A percentile compares a stretch with the other conserved stretches of the same genome.
Evolutionary conservation across 2,329 filamentous ascomycete genomes (phyloP).

Genomic region (Pestalotiopsis sp.): DNA sequence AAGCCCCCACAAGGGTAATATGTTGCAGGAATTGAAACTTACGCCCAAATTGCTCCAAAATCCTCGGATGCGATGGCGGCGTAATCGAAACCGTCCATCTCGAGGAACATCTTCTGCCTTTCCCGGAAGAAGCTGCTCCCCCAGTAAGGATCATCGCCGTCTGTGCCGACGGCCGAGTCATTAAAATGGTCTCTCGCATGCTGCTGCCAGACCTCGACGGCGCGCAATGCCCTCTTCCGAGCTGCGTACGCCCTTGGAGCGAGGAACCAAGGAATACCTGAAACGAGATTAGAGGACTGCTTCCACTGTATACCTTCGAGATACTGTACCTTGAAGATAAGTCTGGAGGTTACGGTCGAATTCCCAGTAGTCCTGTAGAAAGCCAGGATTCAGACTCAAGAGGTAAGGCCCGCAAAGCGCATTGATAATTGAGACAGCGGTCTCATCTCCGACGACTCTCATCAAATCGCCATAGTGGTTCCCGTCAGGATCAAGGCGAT

Average conservation of each 20-base stretch:
- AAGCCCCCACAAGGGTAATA: not conserved
- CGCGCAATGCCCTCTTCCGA: constrained; percentile 23
- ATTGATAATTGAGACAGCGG: constrained; percentile 23
- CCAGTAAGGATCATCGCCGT: constrained; percentile 25
- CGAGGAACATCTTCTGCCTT: constrained; percentile 19
- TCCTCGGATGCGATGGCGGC: constrained; percentile 20
- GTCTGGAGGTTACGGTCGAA: constrained; percentile 21
- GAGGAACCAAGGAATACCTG: constrained; percentile 24
- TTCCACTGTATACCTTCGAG: too few relatives aligned
- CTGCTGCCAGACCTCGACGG: constrained; percentile 24
- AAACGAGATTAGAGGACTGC: not conserved
- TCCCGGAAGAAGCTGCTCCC: constrained; percentile 22
- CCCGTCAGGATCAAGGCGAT: constrained; percentile 19
- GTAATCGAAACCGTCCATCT: constrained; percentile 18
- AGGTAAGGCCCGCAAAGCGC: constrained; percentile 30
- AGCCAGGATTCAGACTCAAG: constrained; percentile 23
- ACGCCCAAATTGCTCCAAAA: constrained; percentile 25
- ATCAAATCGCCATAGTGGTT: constrained; percentile 24
- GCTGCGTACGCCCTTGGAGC: constrained; percentile 26
- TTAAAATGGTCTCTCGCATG: constrained; percentile 22
- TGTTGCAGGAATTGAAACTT: constrained; percentile 12
- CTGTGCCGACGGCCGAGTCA: constrained; percentile 17
- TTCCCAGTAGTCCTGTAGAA: constrained; percentile 26
- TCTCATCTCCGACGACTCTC: constrained; percentile 24
- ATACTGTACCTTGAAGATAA: not conserved